Base-by-base conservation (phyloP, 106 monocot genomes). In the Dendrobium catenatum region DNA sequence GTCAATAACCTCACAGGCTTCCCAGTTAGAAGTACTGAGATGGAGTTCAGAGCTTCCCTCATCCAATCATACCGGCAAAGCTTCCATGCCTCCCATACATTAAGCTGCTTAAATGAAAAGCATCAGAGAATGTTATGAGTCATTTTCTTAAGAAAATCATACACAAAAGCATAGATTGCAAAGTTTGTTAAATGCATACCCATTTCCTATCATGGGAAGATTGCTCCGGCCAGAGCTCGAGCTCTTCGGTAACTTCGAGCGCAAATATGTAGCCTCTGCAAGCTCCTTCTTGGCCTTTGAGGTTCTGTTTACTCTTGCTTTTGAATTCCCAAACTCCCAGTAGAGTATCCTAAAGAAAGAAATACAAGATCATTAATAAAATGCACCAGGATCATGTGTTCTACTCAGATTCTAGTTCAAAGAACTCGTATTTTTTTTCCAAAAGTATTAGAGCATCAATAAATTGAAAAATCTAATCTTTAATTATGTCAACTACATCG, bases 241-340 rank as follows among this genome's bases (percentile, higher is more conserved):
- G 79, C 79, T 87, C 89, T 44, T 93, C 92, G 2, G 79, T 85
- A 1, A 90, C 90, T 80, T 93, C 79, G 72, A 83, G 13, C 2
- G 80, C 80, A n/a, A 88, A 89, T 72, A 93, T 88, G 79, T 83
- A 81, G 13, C 90, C 90, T 78, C 59, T 83, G 54, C 93, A 93
- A 2, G 80, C 22, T 6, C 93, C 85, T 20, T 77, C 78, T 11
- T 44, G 58, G 42, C 83, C 85, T 72, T 82, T 75, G 33, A 75
- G 84, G 10, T 58, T 79, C 77, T 88, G 83, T 1, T 85, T 90
- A 48, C 88, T 93, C 86, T 93, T 93, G 83, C 93, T 93, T 81
- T 86, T 84, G 68, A 90, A 90, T 47, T 81, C 76, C 93, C 93
- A 93, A 2, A 46, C 33, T 64, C 92, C 92, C 40, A 92, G 46